Evolutionary conservation across 2,329 filamentous ascomycete species (phyloP).

Genomic region (Diaporthe caulivora): DNA sequence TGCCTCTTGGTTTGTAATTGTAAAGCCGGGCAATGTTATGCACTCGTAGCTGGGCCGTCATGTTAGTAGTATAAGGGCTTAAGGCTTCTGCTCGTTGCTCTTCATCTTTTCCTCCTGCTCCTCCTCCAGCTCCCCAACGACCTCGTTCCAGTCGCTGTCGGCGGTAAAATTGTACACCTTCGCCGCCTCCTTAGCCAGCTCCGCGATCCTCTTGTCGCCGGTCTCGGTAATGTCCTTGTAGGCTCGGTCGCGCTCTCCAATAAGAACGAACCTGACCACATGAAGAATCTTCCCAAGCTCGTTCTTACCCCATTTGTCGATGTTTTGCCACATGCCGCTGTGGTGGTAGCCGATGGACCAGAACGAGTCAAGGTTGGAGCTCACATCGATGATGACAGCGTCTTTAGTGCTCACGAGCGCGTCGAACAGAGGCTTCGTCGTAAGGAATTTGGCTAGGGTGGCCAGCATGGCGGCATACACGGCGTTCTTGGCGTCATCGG

Average conservation of each 20-base stretch:
- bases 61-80: not conserved
- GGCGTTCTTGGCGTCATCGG: not conserved
- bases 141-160: not conserved
- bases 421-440: not conserved
- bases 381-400: not conserved
- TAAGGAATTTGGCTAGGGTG: not conserved
- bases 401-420: not conserved
- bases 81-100: not conserved
- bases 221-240: not conserved
- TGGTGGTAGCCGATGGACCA: not conserved
- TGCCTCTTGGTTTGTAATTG: fast-evolving
- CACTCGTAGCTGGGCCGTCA: not conserved
- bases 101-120: not conserved
- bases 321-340: not conserved
- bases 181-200: not conserved
- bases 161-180: not conserved
- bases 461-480: not conserved
- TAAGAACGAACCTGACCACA: not conserved
- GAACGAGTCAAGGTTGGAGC: not conserved
- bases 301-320: not conserved
- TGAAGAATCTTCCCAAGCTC: not conserved
- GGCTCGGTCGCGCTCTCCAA: not conserved
- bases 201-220: not conserved
- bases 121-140: not conserved
- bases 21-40: not conserved